Conservation (phyloP, 2,329 filamentous ascomycete genomes). For the Aspergillus ochraceoroseus region DNA sequence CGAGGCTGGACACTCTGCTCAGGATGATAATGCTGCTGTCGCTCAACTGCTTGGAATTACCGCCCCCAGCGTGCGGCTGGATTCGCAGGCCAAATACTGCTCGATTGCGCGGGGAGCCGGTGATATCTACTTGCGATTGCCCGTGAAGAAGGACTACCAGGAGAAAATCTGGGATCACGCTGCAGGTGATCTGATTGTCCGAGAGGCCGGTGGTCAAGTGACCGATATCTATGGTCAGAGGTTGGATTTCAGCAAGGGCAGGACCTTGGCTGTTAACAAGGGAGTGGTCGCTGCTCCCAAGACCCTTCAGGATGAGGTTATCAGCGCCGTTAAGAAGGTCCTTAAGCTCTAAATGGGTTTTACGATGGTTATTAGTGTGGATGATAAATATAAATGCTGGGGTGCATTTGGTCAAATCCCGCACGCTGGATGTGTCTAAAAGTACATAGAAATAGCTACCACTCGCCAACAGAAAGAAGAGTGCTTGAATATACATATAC, state of each 20-base stretch:
- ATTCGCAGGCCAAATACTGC: conserved; percentile 96
- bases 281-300: conserved; percentile 85
- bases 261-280: conserved; percentile 85
- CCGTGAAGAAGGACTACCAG: conserved; percentile 79
- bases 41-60: conserved; percentile 82
- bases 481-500: conserved; percentile 29
- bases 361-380: conserved; percentile 10
- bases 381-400: conserved; percentile 15
- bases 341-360: conserved; percentile 48
- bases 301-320: conserved; percentile 68
- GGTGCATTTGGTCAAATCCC: conserved; percentile 18
- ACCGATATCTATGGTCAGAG: conserved; percentile 81
- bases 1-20: conserved; percentile 85
- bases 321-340: conserved; percentile 77
- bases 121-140: conserved; percentile 88
- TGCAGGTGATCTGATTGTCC: conserved; percentile 86
- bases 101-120: conserved; percentile 90
- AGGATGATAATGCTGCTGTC: conserved; percentile 81
- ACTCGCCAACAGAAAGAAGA: conserved; percentile 24
- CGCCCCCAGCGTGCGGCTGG: conserved; percentile 85
- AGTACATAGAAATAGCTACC: conserved; percentile 35
- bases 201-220: conserved; percentile 87
- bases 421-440: conserved; percentile 31
- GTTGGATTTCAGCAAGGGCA: conserved; percentile 78
- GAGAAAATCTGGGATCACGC: conserved; percentile 99